These are phyloP conservation scores for Camellia sinensis DNA, from an alignment of 148 eudicot genomes.

Conservation along the genomic window DNA sequence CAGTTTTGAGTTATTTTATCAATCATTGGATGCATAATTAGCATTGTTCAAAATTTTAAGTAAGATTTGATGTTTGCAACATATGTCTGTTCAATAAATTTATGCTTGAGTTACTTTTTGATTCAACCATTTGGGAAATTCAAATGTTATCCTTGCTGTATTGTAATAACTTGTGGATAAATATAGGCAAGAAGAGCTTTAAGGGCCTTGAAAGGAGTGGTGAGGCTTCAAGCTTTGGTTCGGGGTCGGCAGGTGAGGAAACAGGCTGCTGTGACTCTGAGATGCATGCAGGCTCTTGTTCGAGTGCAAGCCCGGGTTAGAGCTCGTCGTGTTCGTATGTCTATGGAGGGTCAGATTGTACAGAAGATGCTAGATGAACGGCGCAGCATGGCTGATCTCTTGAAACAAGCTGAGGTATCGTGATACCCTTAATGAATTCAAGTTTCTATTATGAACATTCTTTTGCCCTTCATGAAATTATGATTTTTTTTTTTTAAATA, in stretches of 20 bases:
- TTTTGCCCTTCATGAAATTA: neutral
- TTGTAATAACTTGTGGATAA: neutral
- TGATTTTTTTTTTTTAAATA: neutral
- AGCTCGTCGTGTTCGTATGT: slow-evolving; percentile 92
- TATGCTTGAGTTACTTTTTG: too few species aligned
- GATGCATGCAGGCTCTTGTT: slow-evolving; percentile 99
- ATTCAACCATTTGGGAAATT: neutral
- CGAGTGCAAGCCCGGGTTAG: slow-evolving; percentile 95
- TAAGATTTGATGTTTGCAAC: too few species aligned
- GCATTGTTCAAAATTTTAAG: too few species aligned
- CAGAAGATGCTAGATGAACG: slow-evolving; percentile 67
- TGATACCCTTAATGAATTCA: neutral
- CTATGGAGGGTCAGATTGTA: slow-evolving; percentile 88
- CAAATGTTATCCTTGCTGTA: neutral
- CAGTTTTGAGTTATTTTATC: too few species aligned
- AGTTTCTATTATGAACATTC: too few species aligned
- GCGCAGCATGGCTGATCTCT: slow-evolving; percentile 50
- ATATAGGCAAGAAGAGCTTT: slow-evolving; percentile 88
- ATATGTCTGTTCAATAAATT: too few species aligned
- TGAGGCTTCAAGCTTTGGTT: slow-evolving; percentile 88
- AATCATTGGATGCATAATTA: too few species aligned
- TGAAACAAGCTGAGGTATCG: slow-evolving; percentile 85
- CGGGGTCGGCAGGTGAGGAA: slow-evolving; percentile 88
- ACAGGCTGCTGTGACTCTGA: slow-evolving; percentile 94
- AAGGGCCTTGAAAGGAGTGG: slow-evolving; percentile 85